Base-by-base conservation (phyloP, 306 rosid genomes). In the Dalbergia oliveri region DNA sequence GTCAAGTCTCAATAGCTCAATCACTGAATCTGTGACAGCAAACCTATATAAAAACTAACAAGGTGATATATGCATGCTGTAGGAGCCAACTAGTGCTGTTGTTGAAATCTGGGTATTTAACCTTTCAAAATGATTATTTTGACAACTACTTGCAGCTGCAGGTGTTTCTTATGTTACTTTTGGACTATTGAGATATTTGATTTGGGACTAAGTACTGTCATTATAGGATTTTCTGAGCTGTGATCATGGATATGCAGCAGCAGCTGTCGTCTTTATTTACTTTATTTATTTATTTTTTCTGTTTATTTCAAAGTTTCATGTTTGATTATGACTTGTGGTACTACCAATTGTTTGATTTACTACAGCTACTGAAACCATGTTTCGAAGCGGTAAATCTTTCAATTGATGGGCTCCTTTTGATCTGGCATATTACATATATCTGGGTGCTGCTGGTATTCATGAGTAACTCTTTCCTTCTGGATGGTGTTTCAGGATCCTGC, bases 401-500 rank as follows among this genome's bases (percentile, higher is more conserved):
- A 53, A 39, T 77, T 18, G 8, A 10, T 53, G 49, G 58, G 58
- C 44, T 67, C 49, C 58, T 79, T 61, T 81, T 77, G 66, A 61
- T 72, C 5, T 37, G 73, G 54, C 8, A 8, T 57, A 21, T 58
- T 15, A 51, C 53, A 49, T 51, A 60, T 73, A 26, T 67, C 59
- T 71, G 60, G 64, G 19, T 60, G 66, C 41, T 63, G 73, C 49
- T 63, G 73, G 51, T 18, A 59, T 67, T 72, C 76, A 33, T 73
- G 64, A 8, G 12, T 77, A 73, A 84, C 61, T 19, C 63, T 64
- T 70, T 75, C 50, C 61, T 78, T 84, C 41, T 82, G 44, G 72
- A 15, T 81, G 84, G 58, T 82, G 69, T 82, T 75, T 66, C 88
- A 87, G 99, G 92, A 87, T 80, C 93, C 68, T 96, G 99, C 88